Evolutionary conservation across 495 filamentous ascomycete species (phyloP), one percentile per base, ranked within the genome.

Genomic region (Margaritispora aquatica): DNA sequence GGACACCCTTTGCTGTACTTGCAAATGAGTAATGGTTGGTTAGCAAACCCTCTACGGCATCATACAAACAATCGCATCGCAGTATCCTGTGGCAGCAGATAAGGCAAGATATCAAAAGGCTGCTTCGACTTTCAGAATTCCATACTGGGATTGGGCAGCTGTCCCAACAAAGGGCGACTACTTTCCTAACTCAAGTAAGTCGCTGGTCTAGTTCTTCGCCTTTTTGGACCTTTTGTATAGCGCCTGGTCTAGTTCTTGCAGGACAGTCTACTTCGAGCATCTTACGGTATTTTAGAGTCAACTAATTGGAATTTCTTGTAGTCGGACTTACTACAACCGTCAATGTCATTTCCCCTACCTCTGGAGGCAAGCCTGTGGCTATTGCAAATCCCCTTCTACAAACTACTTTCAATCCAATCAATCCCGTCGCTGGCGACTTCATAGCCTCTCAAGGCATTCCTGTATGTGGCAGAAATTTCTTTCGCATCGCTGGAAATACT

Each of bases 141-240:
- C 85, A 3, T 88, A 84, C 66, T 87, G 83, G 84, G 85, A 88
- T 62, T 88, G 84, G 84, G 84, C 84, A 24, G 70, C 73, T 24
- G 19, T 23, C n/a, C 57, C 63, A 21, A 3, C n/a, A 5, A 29
- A 24, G 46, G 47, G 47, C 5, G 59, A 62, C 19, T 63, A 60
- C 7, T 77, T 81, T 19, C 74, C 81, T 21, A 57, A 60, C 2
- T 68, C 73, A 0, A 73, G n/a, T n/a, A n/a, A n/a, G n/a, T n/a
- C n/a, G n/a, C n/a, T n/a, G n/a, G n/a, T n/a, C n/a, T n/a, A n/a
- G n/a, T n/a, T n/a, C n/a, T n/a, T n/a, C n/a, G n/a, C n/a, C n/a
- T n/a, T n/a, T n/a, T n/a, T n/a, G n/a, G n/a, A n/a, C n/a, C n/a
- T n/a, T n/a, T n/a, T n/a, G n/a, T n/a, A n/a, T n/a, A n/a, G n/a